Percentiles rank a stretch among this genome's conserved stretches.
These are phyloP conservation scores for Pyrenopolyporus hunteri DNA, from an alignment of 495 filamentous ascomycete genomes.

Conservation along the genomic window DNA sequence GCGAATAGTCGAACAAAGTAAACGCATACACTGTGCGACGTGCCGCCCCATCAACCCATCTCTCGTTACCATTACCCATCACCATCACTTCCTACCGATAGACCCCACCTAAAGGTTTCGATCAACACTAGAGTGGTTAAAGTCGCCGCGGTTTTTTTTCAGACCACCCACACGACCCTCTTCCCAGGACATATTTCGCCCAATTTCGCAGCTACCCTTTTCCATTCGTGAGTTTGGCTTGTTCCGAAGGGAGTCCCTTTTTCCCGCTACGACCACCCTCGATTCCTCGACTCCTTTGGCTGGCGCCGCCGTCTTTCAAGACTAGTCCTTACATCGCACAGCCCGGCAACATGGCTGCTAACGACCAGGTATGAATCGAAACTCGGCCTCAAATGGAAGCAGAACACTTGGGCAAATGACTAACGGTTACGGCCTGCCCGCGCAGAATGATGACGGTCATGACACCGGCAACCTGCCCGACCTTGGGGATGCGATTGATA, in stretches of 20 bases:
- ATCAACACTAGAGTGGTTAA: slow-evolving; percentile 45
- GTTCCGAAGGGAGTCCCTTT: slow-evolving; percentile 8
- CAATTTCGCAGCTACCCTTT: slow-evolving; percentile 18
- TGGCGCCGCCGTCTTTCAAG: slow-evolving; percentile 21
- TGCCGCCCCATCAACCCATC: slow-evolving; percentile 21
- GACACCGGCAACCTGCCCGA: slow-evolving; percentile 43
- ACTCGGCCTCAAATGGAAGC: neutral
- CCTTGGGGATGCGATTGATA: slow-evolving; percentile 75
- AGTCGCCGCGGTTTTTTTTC: slow-evolving; percentile 41
- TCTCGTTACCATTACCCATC: slow-evolving; percentile 28
- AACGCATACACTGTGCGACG: slow-evolving; percentile 34
- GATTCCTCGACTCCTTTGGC: slow-evolving; percentile 24
- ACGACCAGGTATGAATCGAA: slow-evolving; percentile 41
- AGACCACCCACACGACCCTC: slow-evolving; percentile 41
- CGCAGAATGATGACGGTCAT: slow-evolving; percentile 38
- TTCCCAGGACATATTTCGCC: slow-evolving; percentile 28
- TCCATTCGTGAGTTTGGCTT: slow-evolving; percentile 19
- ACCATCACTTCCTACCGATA: slow-evolving; percentile 39
- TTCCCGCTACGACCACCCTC: slow-evolving; percentile 17
- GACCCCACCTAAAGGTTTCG: slow-evolving; percentile 41
- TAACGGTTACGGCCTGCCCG: slow-evolving; percentile 5
- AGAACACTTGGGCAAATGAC: slow-evolving; percentile 4
- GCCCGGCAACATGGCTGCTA: slow-evolving; percentile 37
- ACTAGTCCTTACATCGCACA: slow-evolving; percentile 20
- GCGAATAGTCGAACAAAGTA: slow-evolving; percentile 20